Evolutionary conservation across 2,329 filamentous ascomycete genomes (phyloP).

Genomic region (Stagonosporopsis tanaceti): DNA sequence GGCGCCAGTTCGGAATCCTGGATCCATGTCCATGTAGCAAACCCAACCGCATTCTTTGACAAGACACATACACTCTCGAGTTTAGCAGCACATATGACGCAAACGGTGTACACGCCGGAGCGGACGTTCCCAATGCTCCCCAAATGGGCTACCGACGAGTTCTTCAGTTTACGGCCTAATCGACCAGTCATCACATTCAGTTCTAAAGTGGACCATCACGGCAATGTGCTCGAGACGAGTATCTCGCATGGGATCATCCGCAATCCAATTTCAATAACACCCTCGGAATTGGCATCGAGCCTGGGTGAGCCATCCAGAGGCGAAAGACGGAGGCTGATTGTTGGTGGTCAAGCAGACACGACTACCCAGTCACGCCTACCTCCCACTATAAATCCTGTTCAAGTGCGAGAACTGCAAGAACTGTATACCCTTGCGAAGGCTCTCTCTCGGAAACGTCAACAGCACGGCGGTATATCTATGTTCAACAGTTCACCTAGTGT

Average conservation of each 20-base stretch:
- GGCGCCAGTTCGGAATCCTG: constrained; percentile 65
- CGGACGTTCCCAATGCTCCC: constrained; percentile 66
- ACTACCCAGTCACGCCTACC: constrained; percentile 5
- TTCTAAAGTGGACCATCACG: constrained; percentile 60
- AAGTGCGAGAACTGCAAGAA: constrained; percentile 45
- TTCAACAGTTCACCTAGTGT: constrained; percentile 37
- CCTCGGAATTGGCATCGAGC: constrained; percentile 45
- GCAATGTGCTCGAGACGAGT: constrained; percentile 62
- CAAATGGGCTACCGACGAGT: constrained; percentile 54
- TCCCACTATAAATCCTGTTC: constrained; percentile 29
- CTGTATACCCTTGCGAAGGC: constrained; percentile 47
- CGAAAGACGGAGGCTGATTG: constrained; percentile 26
- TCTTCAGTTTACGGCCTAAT: constrained; percentile 62
- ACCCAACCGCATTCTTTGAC: constrained; percentile 75
- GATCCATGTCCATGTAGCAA: constrained; percentile 81
- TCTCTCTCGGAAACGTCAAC: constrained; percentile 43
- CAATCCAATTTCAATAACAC: constrained; percentile 64
- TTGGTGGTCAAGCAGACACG: constrained; percentile 36
- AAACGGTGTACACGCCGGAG: constrained; percentile 66
- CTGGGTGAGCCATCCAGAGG: constrained; percentile 46
- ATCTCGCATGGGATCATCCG: constrained; percentile 62
- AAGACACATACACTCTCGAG: constrained; percentile 66
- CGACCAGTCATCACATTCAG: constrained; percentile 70
- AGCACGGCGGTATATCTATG: constrained; percentile 51
- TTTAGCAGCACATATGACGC: constrained; percentile 66